phyloP scores from a whole-genome alignment of 345 rosid genomes.

The Nasturtium officinale region DNA sequence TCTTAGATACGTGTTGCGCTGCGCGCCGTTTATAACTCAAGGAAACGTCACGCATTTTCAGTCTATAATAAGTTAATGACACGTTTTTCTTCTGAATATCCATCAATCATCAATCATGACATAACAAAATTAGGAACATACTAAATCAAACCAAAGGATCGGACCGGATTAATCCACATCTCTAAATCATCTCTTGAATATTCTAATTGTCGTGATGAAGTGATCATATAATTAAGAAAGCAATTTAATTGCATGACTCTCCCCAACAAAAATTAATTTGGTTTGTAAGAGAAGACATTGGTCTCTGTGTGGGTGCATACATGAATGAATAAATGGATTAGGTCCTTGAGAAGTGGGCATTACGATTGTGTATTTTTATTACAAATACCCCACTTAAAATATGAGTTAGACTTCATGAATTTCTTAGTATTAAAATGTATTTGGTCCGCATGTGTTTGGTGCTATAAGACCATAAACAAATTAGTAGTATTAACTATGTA shows the following conservation, averaged over 20 bases:
- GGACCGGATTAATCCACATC: neutral
- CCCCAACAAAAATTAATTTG: neutral
- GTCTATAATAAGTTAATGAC: neutral
- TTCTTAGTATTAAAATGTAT: slow-evolving; percentile 17
- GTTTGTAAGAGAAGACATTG: slow-evolving; percentile 22
- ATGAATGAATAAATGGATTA: slow-evolving; percentile 11
- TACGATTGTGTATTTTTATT: slow-evolving; percentile 14
- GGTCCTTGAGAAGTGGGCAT: slow-evolving; percentile 32
- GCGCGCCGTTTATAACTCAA: slow-evolving; percentile 16
- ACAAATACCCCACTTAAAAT: slow-evolving; percentile 14
- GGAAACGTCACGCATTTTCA: slow-evolving; percentile 27
- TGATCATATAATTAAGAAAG: slow-evolving; percentile 11
- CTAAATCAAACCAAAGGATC: neutral
- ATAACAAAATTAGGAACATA: neutral
- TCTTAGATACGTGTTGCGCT: neutral
- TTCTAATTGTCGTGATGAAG: slow-evolving; percentile 3
- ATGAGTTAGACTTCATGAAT: slow-evolving; percentile 9
- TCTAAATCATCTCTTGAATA: neutral
- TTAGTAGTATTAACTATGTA: neutral
- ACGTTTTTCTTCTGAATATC: neutral
- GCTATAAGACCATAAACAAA: neutral
- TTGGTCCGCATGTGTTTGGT: slow-evolving; percentile 9
- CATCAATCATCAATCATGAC: neutral
- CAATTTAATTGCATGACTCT: neutral
- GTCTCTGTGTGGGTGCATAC: slow-evolving; percentile 15